Evolutionary conservation across 371 early-diverging fungal species (phyloP).

Genomic region (Conidiobolus incongruus): DNA sequence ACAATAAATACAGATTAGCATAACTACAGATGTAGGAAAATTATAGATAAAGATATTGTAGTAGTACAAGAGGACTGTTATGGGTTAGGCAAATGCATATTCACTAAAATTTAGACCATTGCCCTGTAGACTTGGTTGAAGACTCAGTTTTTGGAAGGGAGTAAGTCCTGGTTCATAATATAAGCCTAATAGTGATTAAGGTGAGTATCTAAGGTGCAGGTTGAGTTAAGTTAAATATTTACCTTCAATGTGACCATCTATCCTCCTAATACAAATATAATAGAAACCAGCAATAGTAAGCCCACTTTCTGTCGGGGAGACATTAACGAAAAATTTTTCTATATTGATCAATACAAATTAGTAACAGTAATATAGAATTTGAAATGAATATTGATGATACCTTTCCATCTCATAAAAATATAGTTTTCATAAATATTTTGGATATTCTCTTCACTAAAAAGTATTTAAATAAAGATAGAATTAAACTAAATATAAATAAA

Average conservation of each 20-base stretch:
- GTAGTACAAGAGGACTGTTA: neutral
- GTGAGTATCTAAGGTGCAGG: neutral
- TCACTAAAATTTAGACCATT: conserved; percentile 6
- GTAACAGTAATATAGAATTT: neutral
- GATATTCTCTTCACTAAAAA: conserved; percentile 13
- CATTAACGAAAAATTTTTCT: conserved; percentile 22
- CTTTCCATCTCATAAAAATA: conserved; percentile 38
- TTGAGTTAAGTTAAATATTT: conserved; percentile 3
- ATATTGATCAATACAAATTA: neutral
- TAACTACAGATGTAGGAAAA: no score
- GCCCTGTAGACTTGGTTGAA: conserved; percentile 7
- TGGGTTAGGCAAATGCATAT: conserved; percentile 5
- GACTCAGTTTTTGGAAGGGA: conserved; percentile 8
- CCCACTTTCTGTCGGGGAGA: conserved; percentile 18
- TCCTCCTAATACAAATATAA: conserved; percentile 23
- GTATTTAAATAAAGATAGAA: conserved; percentile 8
- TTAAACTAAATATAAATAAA: neutral
- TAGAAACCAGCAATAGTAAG: conserved; percentile 32
- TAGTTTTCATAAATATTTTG: conserved; percentile 14
- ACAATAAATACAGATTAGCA: no score
- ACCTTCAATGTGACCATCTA: conserved; percentile 24
- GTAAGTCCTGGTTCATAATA: conserved; percentile 9
- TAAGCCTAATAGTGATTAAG: conserved; percentile 5
- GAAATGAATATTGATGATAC: conserved; percentile 7
- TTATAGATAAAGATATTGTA: neutral